Evolutionary conservation across 225 moss, liverwort and hornwort genomes (phyloP), one percentile per base, ranked within the genome.

Genomic region (Physcomitrellopsis africana): DNA sequence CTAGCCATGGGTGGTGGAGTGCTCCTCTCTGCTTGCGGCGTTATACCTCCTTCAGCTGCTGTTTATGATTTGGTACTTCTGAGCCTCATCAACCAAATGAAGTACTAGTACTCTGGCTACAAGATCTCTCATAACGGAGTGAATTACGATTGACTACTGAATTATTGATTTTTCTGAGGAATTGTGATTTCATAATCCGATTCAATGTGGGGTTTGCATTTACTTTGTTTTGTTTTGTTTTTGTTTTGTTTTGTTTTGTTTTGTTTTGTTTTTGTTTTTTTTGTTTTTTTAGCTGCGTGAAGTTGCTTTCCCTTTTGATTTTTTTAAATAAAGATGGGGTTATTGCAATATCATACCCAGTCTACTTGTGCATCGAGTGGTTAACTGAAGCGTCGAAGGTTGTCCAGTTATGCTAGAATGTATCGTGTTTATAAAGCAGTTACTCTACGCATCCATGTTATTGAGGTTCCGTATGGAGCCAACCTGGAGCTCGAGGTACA

Each of bases 1-100:
- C 67, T 95, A 75, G 93, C 99, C 14, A 99, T 99, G 93, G 83
- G 86, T 48, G 41, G 86, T 19, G 99, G 93, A 45, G 77, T 94
- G 64, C 69, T 89, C 23, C 93, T 99, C 61, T 88, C 93, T 71
- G 74, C 81, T 58, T 75, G 84, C 51, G 85, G 90, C 37, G 49
- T 92, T 66, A 86, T 93, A 32, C 99, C 99, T 66, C 65, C 86
- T 14, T 68, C 83, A 53, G 91, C 93, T 67, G 86, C 95, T 60
- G 89, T 90, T 51, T 99, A 99, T 69, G 90, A 92, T 71, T 82
- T 89, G 93, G 91, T 93, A 81, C 55, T 57, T 63, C 27, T 42
- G 54, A 76, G 9, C 52, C 74, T 68, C 60, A 56, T 65, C 70
- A 10, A 59, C 47, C 59, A 20, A 65, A 42, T 67, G 72, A 10